A percentile compares a stretch with the other conserved stretches of the same genome.
phyloP scores from a whole-genome alignment of 1,284 basidiomycete genomes.

The Cystobasidium pallidum region DNA sequence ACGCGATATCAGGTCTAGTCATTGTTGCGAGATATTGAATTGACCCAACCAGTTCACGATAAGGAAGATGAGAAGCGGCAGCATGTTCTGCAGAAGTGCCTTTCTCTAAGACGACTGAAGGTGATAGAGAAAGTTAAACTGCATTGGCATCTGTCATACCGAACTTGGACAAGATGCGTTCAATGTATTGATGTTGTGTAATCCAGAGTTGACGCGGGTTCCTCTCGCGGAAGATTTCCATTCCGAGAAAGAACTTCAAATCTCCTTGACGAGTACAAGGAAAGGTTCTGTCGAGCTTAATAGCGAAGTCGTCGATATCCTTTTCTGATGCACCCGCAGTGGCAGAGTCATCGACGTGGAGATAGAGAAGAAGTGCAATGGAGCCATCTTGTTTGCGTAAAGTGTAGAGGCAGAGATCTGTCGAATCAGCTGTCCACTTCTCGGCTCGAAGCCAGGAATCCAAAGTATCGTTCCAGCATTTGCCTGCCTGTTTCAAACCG shows the following conservation, averaged over 20 bases:
- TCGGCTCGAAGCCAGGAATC: conserved; percentile 2
- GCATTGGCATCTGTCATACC: conserved; percentile 57
- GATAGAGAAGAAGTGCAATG: conserved; percentile 47
- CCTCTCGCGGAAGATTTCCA: conserved; percentile 34
- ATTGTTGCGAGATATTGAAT: conserved; percentile 59
- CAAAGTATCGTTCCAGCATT: conserved; percentile 45
- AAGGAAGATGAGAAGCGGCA: conserved; percentile 41
- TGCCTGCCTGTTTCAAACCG: conserved; percentile 44
- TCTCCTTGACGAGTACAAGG: conserved; percentile 42
- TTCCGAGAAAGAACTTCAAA: conserved; percentile 39
- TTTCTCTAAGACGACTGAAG: conserved; percentile 16
- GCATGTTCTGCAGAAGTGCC: background rate
- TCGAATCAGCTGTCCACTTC: conserved; percentile 7
- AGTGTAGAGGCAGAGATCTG: conserved; percentile 27
- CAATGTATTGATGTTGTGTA: conserved; percentile 57
- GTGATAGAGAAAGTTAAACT: conserved; percentile 57
- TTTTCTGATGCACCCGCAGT: conserved; percentile 24
- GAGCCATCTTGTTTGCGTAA: background rate
- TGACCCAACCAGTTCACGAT: conserved; percentile 56
- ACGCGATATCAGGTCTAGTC: conserved; percentile 59
- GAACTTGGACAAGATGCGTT: conserved; percentile 56
- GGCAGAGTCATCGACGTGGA: conserved; percentile 49
- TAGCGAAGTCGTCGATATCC: conserved; percentile 28
- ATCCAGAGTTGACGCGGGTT: conserved; percentile 48
- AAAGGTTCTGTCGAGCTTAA: conserved; percentile 15